A percentile compares a stretch with the other conserved stretches of the same genome.
Evolutionary conservation across 352 stramenopile species (phyloP).

Genomic region (Globisporangium nodosum): DNA sequence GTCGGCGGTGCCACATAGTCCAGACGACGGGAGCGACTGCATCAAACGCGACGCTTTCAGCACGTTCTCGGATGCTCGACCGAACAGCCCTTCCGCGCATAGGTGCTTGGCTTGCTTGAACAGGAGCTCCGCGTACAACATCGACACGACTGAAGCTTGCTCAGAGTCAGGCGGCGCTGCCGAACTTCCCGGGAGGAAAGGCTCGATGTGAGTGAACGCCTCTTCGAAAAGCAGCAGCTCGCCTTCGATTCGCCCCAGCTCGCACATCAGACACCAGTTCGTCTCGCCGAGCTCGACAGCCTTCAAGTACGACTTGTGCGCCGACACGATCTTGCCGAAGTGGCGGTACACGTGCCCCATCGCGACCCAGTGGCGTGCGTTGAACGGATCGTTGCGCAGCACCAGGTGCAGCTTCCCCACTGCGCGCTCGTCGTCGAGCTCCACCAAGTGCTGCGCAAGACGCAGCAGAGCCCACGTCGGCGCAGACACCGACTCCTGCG

Average conservation of each 20-base stretch:
- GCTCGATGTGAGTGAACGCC: constrained; percentile 52
- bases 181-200: constrained; percentile 20
- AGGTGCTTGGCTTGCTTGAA: constrained; percentile 76
- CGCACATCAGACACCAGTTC: constrained; percentile 64
- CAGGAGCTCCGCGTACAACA: constrained; percentile 63
- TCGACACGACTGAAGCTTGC: constrained; percentile 32
- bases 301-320: constrained; percentile 75
- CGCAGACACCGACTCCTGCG: constrained; percentile 42
- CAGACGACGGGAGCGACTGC: constrained; percentile 19
- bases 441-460: constrained; percentile 63
- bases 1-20: constrained; percentile 25
- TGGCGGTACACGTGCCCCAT: constrained; percentile 77
- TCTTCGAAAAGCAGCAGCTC: constrained; percentile 64
- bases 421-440: constrained; percentile 57
- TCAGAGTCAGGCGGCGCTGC: constrained; percentile 5
- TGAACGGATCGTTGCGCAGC: constrained; percentile 64
- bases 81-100: constrained; percentile 70
- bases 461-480: constrained; percentile 71
- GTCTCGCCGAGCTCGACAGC: constrained; percentile 66
- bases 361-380: constrained; percentile 59
- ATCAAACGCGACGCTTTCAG: constrained; percentile 56
- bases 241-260: constrained; percentile 78
- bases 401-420: constrained; percentile 69
- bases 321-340: constrained; percentile 74
- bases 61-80: constrained; percentile 53